Evolutionary conservation across 345 rosid genomes (phyloP).

Genomic region (Pugionium cornutum): DNA sequence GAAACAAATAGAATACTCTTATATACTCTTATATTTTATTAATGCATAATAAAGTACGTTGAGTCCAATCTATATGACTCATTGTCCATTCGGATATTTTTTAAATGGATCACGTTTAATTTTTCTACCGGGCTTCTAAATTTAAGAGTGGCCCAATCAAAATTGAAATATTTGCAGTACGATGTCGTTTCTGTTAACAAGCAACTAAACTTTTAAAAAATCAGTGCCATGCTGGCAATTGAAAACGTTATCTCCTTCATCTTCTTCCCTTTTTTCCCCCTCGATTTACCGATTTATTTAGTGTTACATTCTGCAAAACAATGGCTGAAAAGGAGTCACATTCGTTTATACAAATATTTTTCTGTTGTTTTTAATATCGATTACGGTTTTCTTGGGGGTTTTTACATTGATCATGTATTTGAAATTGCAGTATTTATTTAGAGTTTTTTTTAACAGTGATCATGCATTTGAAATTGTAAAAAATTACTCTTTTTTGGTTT

Average conservation of each 20-base stretch:
- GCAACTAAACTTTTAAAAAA: too few species aligned
- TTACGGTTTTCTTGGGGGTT: background rate
- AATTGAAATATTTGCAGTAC: background rate
- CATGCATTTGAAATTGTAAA: too few species aligned
- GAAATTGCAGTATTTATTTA: background rate
- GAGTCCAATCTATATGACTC: conserved; percentile 13
- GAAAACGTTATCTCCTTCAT: too few species aligned
- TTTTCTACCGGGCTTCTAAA: background rate
- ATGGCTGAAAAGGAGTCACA: too few species aligned
- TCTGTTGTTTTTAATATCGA: background rate
- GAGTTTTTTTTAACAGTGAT: background rate
- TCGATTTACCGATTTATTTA: too few species aligned
- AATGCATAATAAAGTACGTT: background rate
- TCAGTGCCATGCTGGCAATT: too few species aligned
- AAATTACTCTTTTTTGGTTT: too few species aligned
- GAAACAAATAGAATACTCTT: background rate
- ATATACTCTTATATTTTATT: background rate
- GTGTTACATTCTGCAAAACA: too few species aligned
- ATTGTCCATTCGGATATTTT: conserved; percentile 16
- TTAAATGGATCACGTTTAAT: too few species aligned
- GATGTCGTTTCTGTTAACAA: background rate
- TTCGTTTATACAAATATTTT: too few species aligned
- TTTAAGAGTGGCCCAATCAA: background rate
- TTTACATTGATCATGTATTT: background rate
- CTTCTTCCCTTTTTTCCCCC: too few species aligned